phyloP scores from a whole-genome alignment of 2,329 filamentous ascomycete genomes.

The Lojkania enalia region DNA sequence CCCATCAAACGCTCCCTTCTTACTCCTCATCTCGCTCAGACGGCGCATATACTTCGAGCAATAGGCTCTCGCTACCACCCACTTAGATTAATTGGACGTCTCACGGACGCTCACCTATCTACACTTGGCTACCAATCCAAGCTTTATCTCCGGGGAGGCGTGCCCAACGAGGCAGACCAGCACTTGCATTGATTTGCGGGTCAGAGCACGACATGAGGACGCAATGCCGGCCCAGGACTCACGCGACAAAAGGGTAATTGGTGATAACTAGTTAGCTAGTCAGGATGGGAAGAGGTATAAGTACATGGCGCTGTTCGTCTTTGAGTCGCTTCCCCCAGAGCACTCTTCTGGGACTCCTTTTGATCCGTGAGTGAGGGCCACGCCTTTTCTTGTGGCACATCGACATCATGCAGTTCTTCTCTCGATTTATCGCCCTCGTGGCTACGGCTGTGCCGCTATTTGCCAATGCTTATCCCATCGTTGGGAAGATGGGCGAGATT shows the following conservation, averaged over 20 bases:
- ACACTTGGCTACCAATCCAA: background rate
- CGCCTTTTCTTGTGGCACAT: background rate
- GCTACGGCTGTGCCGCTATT: conserved; percentile 29
- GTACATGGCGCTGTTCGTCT: background rate
- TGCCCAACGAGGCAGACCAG: background rate
- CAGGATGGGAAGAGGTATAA: background rate
- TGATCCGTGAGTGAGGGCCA: background rate
- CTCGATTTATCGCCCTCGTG: conserved; percentile 27
- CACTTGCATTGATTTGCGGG: background rate
- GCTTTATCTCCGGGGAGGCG: background rate
- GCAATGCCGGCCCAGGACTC: background rate
- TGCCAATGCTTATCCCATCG: conserved; percentile 25
- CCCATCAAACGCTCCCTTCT: no score
- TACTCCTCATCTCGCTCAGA: no score
- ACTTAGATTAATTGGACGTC: background rate
- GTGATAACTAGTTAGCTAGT: no score
- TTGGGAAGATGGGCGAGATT: conserved; percentile 13
- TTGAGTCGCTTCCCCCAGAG: background rate
- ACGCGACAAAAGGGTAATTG: background rate
- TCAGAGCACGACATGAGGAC: background rate
- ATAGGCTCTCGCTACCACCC: no score
- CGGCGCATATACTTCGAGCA: no score
- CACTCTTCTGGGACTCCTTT: background rate
- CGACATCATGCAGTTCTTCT: conserved; percentile 35
- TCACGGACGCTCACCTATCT: background rate